A percentile compares a stretch with the other conserved stretches of the same genome.
Evolutionary conservation across 306 rosid species (phyloP).

Genomic region (Cicer judaicum): DNA sequence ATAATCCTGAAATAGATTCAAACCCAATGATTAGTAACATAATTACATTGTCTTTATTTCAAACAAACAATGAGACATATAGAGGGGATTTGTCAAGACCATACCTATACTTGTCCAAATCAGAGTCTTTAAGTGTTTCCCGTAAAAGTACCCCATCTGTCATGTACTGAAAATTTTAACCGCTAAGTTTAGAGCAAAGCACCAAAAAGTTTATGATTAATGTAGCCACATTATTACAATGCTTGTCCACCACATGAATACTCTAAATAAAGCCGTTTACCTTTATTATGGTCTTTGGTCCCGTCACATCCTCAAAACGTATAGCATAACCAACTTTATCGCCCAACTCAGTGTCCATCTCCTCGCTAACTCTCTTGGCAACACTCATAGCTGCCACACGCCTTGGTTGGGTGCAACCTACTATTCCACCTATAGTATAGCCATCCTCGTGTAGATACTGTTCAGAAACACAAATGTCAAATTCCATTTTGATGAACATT

Average conservation of each 20-base stretch:
- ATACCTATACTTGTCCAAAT: slow-evolving; percentile 94
- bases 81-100: slow-evolving; percentile 31
- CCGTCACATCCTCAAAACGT: slow-evolving; percentile 98
- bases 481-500: slow-evolving; percentile 25
- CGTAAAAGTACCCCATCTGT: slow-evolving; percentile 98
- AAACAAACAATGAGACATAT: slow-evolving; percentile 25
- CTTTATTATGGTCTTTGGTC: slow-evolving; percentile 88
- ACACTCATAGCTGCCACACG: slow-evolving; percentile 99
- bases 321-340: slow-evolving; percentile 96
- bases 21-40: slow-evolving; percentile 33
- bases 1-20: slow-evolving; percentile 68
- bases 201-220: slow-evolving; percentile 10
- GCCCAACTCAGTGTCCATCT: slow-evolving; percentile 95
- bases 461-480: slow-evolving; percentile 50
- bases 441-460: slow-evolving; percentile 97
- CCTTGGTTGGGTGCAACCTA: slow-evolving; percentile 99
- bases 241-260: slow-evolving; percentile 19
- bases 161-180: slow-evolving; percentile 80
- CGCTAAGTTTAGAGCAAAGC: slow-evolving; percentile 43
- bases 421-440: slow-evolving; percentile 72
- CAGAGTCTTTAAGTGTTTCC: slow-evolving; percentile 96
- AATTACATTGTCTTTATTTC: neutral
- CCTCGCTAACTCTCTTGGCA: slow-evolving; percentile 98
- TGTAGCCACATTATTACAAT: neutral
- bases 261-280: slow-evolving; percentile 46